Evolutionary conservation across 768 basidiomycete species (phyloP).

Genomic region (Russula foetens): DNA sequence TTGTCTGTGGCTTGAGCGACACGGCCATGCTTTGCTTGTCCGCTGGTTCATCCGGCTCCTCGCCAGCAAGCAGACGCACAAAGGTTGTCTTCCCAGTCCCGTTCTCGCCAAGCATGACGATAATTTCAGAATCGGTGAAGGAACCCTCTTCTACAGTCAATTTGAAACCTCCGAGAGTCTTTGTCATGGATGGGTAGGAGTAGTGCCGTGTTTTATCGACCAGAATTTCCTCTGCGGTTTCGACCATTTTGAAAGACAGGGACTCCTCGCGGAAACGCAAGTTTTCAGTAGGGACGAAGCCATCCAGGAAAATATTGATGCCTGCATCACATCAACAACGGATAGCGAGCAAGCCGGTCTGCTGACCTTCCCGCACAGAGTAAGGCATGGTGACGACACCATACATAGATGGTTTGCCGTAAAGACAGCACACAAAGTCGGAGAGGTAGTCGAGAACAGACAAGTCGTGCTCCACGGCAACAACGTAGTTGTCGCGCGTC

Average conservation of each 20-base stretch:
- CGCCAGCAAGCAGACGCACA: constrained; percentile 90
- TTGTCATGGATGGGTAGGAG: constrained; percentile 92
- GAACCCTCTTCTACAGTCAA: constrained; percentile 82
- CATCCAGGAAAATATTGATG: constrained; percentile 99
- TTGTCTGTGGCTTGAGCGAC: constrained; percentile 98
- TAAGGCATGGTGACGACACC: constrained; percentile 99
- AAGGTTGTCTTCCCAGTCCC: constrained; percentile 99
- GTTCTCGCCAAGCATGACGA: constrained; percentile 99
- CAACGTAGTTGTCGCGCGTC: constrained; percentile 79
- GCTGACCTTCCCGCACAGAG: constrained; percentile 89
- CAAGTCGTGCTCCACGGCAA: constrained; percentile 98
- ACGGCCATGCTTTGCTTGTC: constrained; percentile 77
- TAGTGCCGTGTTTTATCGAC: constrained; percentile 85
- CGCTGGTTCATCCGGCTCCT: constrained; percentile 77
- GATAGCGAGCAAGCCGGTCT: not conserved
- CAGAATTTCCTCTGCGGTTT: constrained; percentile 86
- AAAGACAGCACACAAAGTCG: constrained; percentile 95
- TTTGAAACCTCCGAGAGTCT: constrained; percentile 94
- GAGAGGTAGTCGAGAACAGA: constrained; percentile 97
- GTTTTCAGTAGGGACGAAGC: constrained; percentile 98
- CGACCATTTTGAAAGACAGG: constrained; percentile 94
- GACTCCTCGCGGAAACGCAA: constrained; percentile 95
- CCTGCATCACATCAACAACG: constrained; percentile 37
- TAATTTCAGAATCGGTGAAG: constrained; percentile 99
- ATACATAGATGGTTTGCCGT: constrained; percentile 96